Conservation (phyloP, 306 rosid species). For the Lagenaria siceraria region DNA sequence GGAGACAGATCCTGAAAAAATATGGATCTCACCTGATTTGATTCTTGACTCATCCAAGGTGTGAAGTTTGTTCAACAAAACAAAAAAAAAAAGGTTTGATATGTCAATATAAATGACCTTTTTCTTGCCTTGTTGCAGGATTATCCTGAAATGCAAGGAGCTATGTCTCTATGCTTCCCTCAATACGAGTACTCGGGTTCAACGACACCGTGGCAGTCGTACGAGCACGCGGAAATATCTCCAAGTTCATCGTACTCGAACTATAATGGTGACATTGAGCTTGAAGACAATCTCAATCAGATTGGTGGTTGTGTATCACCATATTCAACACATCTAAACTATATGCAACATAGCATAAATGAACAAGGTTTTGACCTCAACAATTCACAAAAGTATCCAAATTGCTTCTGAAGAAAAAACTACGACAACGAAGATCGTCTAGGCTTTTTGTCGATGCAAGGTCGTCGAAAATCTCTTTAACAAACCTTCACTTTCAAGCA, state of each 20-base stretch:
- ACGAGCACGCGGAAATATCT: conserved; percentile 39
- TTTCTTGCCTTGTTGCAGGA: conserved; percentile 32
- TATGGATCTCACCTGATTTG: conserved; percentile 68
- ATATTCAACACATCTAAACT: conserved; percentile 32
- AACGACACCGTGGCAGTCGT: conserved; percentile 37
- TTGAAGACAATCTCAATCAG: conserved; percentile 26
- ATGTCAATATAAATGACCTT: neutral
- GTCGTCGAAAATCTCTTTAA: neutral
- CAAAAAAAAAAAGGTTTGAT: neutral
- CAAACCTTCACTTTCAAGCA: neutral
- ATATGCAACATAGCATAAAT: conserved; percentile 36
- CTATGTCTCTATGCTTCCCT: conserved; percentile 31
- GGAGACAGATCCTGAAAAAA: conserved; percentile 31
- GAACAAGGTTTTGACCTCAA: conserved; percentile 40
- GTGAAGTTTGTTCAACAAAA: neutral
- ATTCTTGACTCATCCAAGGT: conserved; percentile 92
- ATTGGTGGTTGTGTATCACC: conserved; percentile 34
- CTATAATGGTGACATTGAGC: conserved; percentile 34
- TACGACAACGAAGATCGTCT: conserved; percentile 9
- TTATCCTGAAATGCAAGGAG: conserved; percentile 42
- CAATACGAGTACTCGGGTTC: conserved; percentile 27
- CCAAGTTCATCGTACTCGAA: conserved; percentile 66
- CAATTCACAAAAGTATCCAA: conserved; percentile 26
- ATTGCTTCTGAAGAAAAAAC: conserved; percentile 28
- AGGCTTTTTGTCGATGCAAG: conserved; percentile 13